These are phyloP conservation scores for Neurospora sp. DNA, from an alignment of 495 filamentous ascomycete species.

Conservation along the genomic window DNA sequence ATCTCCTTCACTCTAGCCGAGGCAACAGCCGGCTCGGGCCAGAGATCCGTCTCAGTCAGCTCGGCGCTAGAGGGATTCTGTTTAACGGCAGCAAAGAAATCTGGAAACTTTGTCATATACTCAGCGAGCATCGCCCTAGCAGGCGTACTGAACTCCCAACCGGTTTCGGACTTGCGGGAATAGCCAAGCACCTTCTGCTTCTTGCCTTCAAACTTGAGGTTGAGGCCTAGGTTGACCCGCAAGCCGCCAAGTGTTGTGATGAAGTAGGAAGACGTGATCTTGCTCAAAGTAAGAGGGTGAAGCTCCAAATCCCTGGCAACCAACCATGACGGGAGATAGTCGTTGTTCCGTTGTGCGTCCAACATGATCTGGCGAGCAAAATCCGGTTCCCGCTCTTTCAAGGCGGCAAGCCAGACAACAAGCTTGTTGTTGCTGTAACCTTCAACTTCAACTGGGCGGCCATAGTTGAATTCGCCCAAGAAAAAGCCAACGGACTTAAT, in stretches of 20 bases:
- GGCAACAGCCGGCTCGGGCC: slow-evolving; percentile 55
- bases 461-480: slow-evolving; percentile 91
- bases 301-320: slow-evolving; percentile 74
- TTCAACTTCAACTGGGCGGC: slow-evolving; percentile 76
- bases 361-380: slow-evolving; percentile 67
- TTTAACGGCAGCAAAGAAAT: slow-evolving; percentile 83
- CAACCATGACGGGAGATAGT: slow-evolving; percentile 76
- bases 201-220: slow-evolving; percentile 91
- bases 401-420: slow-evolving; percentile 60
- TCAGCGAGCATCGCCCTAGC: slow-evolving; percentile 68
- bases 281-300: slow-evolving; percentile 81
- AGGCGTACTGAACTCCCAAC: slow-evolving; percentile 92
- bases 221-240: slow-evolving; percentile 80
- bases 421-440: slow-evolving; percentile 63
- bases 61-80: slow-evolving; percentile 44
- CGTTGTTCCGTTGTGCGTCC: slow-evolving; percentile 52
- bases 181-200: slow-evolving; percentile 96
- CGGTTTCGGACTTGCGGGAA: slow-evolving; percentile 68
- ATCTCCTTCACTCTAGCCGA: slow-evolving; percentile 74
- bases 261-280: slow-evolving; percentile 87
- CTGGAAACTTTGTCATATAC: slow-evolving; percentile 91
- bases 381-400: slow-evolving; percentile 62
- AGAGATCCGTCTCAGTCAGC: slow-evolving; percentile 69
- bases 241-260: slow-evolving; percentile 68
- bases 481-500: slow-evolving; percentile 76